These are phyloP conservation scores for Boletellus deceptivus DNA, from an alignment of 1,284 basidiomycete genomes.

Conservation along the genomic window DNA sequence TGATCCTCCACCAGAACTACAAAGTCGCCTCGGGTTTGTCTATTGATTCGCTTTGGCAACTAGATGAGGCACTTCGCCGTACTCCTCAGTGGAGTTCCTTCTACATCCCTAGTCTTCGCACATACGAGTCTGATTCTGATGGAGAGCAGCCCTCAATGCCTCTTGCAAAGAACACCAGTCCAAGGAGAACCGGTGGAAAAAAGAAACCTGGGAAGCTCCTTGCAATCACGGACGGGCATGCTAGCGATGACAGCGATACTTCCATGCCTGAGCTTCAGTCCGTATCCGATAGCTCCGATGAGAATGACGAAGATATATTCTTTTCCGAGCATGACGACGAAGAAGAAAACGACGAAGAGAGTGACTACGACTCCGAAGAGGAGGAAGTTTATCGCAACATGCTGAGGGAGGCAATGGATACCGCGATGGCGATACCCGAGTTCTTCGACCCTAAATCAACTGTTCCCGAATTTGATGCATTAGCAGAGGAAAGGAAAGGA, in stretches of 20 bases:
- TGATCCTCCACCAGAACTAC: slow-evolving; percentile 51
- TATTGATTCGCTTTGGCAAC: slow-evolving; percentile 62
- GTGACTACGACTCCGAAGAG: slow-evolving; percentile 63
- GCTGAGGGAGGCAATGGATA: slow-evolving; percentile 69
- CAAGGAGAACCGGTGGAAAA: slow-evolving; percentile 23
- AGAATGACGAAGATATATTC: slow-evolving; percentile 32
- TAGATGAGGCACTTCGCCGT: slow-evolving; percentile 51
- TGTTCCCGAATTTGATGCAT: slow-evolving; percentile 41
- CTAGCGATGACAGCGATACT: slow-evolving; percentile 39
- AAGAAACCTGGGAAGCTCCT: slow-evolving; percentile 41
- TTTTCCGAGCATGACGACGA: slow-evolving; percentile 38
- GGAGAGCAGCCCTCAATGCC: slow-evolving; percentile 7
- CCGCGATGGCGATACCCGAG: slow-evolving; percentile 53
- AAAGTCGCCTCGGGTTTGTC: slow-evolving; percentile 46
- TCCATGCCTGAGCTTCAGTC: slow-evolving; percentile 67
- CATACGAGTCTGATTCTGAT: slow-evolving; percentile 23
- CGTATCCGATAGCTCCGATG: slow-evolving; percentile 55
- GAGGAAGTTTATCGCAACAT: slow-evolving; percentile 62
- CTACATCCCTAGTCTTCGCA: slow-evolving; percentile 32
- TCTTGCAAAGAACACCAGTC: slow-evolving; percentile 21
- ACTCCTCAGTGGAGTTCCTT: slow-evolving; percentile 60
- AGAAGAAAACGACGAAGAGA: slow-evolving; percentile 44
- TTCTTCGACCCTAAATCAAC: slow-evolving; percentile 47
- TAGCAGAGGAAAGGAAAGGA: slow-evolving; percentile 52
- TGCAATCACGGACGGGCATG: slow-evolving; percentile 46